A percentile compares a stretch with the other conserved stretches of the same genome.
Evolutionary conservation across 371 early-diverging fungal genomes (phyloP).

Genomic region (Syncephalastrum racemosum): DNA sequence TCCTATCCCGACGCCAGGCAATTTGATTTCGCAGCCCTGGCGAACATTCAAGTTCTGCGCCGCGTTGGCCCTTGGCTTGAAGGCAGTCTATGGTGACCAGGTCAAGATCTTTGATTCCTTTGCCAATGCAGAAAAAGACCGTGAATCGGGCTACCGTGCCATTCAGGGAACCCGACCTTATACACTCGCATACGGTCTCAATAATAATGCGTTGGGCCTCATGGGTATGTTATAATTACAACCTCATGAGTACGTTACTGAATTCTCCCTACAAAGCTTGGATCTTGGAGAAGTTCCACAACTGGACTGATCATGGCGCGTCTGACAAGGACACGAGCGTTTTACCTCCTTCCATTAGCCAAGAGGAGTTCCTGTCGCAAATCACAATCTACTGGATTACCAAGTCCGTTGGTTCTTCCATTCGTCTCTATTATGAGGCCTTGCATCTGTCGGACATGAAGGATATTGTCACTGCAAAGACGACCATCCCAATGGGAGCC

Average conservation of each 20-base stretch:
- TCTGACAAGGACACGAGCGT: conserved; percentile 24
- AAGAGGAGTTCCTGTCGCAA: conserved; percentile 59
- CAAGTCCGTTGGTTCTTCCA: conserved; percentile 61
- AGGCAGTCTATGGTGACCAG: conserved; percentile 27
- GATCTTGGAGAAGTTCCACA: conserved; percentile 66
- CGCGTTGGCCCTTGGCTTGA: conserved; percentile 25
- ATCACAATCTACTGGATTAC: conserved; percentile 67
- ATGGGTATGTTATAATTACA: conserved; percentile 17
- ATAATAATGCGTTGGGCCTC: conserved; percentile 61
- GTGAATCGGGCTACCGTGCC: conserved; percentile 52
- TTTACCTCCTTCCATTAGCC: conserved; percentile 42
- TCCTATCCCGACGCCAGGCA: conserved; percentile 36
- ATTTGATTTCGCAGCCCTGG: conserved; percentile 29
- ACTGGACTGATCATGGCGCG: conserved; percentile 49
- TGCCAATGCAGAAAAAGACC: conserved; percentile 28
- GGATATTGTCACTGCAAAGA: conserved; percentile 28
- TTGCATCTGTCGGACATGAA: conserved; percentile 36
- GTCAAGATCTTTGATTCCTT: conserved; percentile 16
- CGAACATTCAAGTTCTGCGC: conserved; percentile 28
- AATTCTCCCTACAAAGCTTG: conserved; percentile 29
- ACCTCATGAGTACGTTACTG: too few species aligned
- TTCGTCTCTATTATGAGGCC: conserved; percentile 66
- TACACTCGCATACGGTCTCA: conserved; percentile 57
- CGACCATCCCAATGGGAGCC: conserved; percentile 54
- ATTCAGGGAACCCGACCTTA: conserved; percentile 61